Evolutionary conservation across 805 yeast species (phyloP), one percentile per base, ranked within the genome.

Genomic region (Diddensiella caesifluorescens): DNA sequence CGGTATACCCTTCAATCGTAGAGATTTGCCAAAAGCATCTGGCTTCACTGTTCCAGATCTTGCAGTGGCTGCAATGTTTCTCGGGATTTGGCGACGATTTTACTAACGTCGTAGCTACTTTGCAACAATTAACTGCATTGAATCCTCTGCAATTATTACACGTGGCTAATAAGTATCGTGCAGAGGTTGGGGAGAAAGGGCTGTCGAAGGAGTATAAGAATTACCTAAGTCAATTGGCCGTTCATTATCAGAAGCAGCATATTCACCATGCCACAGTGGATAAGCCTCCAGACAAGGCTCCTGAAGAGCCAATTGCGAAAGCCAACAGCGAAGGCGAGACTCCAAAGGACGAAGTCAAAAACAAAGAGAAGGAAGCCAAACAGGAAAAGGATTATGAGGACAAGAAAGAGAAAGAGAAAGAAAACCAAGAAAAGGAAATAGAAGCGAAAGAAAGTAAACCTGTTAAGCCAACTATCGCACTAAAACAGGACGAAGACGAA

Each of bases 1-100:
- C 34, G 3, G 22, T 19, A 5, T 84, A 83, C 59, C 75, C 74
- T 39, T 69, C 86, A 1, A 67, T 86, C 38, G 77, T 70, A 53
- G 73, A 74, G 39, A 73, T 87, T 16, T 81, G 92, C 0, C 77
- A 75, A 29, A 64, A 66, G 18, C 87, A 84, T 50, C 67, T 89
- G 39, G 75, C 74, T 45, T 88, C 95, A 0, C 69, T 83, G 0
- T 74, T 82, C 39, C 89, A 90, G 60, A 62, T 90, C 22, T 65
- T 90, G 42, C 96, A 90, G 60, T 90, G 95, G 90, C 64, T 89
- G 38, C 97, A 89, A 60, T 83, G 90, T 32, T 76, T 87, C 60
- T 76, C 94, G 0, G 76, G 83, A 10, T 64, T 89, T 34, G 72
- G 72, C 13, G 79, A 77, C 45, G 73, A 67, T 45, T 62, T 60